phyloP scores from a whole-genome alignment of 805 yeast genomes.

The Wickerhamiella brachini region DNA sequence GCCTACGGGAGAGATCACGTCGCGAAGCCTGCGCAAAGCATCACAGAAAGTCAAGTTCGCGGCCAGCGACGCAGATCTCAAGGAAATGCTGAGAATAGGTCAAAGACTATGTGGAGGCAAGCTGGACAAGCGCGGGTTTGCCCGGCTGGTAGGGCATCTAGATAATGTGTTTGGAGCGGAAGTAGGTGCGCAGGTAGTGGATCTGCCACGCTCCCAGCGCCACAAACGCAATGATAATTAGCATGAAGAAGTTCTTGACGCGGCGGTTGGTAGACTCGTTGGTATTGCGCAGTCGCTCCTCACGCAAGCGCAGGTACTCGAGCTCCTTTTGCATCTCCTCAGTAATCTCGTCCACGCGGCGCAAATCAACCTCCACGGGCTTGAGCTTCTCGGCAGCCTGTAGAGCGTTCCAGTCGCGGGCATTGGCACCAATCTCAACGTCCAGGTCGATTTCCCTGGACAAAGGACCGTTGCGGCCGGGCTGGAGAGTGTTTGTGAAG shows the following conservation, averaged over 20 bases:
- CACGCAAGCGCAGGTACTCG: slow-evolving; percentile 74
- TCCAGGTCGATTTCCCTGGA: slow-evolving; percentile 75
- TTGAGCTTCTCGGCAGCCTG: slow-evolving; percentile 87
- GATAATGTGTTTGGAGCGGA: slow-evolving; percentile 36
- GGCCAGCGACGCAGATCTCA: slow-evolving; percentile 20
- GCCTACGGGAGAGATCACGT: slow-evolving; percentile 15
- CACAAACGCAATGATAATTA: slow-evolving; percentile 53
- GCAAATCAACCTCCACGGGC: slow-evolving; percentile 83
- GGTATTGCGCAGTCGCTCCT: slow-evolving; percentile 87
- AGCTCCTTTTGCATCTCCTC: slow-evolving; percentile 70
- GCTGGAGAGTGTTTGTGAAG: slow-evolving; percentile 49
- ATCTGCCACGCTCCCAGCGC: slow-evolving; percentile 88
- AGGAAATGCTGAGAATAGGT: slow-evolving; percentile 21
- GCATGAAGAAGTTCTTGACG: slow-evolving; percentile 72
- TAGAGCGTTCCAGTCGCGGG: slow-evolving; percentile 93
- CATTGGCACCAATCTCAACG: slow-evolving; percentile 90
- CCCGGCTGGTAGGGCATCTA: slow-evolving; percentile 18
- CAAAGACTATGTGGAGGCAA: slow-evolving; percentile 6
- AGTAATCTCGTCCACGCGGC: slow-evolving; percentile 73
- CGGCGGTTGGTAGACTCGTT: slow-evolving; percentile 92
- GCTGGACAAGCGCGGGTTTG: slow-evolving; percentile 14
- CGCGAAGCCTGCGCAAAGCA: slow-evolving; percentile 17
- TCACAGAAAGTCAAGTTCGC: slow-evolving; percentile 18
- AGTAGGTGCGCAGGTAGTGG: slow-evolving; percentile 80
- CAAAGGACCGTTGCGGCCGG: slow-evolving; percentile 28